Evolutionary conservation across 2,329 filamentous ascomycete genomes (phyloP).

Genomic region (Scedosporium aurantiacum): DNA sequence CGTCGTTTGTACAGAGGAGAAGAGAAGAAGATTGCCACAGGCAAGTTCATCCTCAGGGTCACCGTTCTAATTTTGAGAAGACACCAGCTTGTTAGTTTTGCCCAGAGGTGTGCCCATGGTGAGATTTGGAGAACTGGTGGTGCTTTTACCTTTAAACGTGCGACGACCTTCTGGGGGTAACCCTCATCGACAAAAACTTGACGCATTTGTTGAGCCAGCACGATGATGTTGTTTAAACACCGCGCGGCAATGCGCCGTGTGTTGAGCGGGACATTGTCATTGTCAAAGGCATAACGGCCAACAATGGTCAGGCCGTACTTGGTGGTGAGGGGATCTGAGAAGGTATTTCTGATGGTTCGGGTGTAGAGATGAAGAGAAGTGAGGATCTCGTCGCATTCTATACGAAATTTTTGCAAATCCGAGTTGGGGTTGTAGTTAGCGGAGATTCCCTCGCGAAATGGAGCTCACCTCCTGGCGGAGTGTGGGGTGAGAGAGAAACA

Average conservation of each 20-base stretch:
- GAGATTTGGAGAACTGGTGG: neutral
- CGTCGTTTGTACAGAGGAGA: conserved; percentile 9
- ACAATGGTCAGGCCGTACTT: conserved; percentile 4
- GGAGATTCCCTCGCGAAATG: neutral
- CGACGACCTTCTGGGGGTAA: conserved; percentile 8
- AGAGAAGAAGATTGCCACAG: conserved; percentile 11
- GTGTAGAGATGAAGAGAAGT: conserved; percentile 6
- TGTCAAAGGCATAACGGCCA: conserved; percentile 3
- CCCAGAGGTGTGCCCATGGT: neutral
- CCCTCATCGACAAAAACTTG: conserved; percentile 10
- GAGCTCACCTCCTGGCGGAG: neutral
- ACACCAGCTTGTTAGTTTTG: neutral
- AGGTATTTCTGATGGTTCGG: conserved; percentile 1
- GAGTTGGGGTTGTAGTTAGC: neutral
- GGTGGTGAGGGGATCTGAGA: conserved; percentile 1
- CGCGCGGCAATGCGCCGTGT: conserved; percentile 1
- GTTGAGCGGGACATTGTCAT: neutral
- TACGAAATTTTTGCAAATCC: neutral
- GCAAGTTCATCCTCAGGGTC: conserved; percentile 11
- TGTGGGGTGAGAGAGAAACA: neutral
- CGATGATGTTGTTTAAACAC: conserved; percentile 11
- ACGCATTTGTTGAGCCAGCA: conserved; percentile 9
- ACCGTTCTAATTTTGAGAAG: conserved; percentile 4
- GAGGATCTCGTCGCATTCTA: conserved; percentile 4
- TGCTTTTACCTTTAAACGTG: conserved; percentile 5